Percentiles rank a stretch among this genome's conserved stretches.
phyloP scores from a whole-genome alignment of 768 basidiomycete species.

The Naganishia randhawae region DNA sequence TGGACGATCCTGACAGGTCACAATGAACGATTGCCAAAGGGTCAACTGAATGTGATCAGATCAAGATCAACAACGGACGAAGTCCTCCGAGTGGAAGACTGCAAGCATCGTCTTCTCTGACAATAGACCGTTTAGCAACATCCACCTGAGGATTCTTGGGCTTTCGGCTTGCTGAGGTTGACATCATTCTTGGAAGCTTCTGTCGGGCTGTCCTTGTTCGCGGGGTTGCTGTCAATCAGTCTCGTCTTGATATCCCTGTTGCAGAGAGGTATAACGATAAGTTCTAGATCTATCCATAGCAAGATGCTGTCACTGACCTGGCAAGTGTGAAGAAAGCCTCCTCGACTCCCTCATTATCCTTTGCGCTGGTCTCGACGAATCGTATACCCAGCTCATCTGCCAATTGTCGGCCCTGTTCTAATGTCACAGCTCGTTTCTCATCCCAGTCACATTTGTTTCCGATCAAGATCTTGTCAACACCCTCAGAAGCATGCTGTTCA shows the following conservation, averaged over 20 bases:
- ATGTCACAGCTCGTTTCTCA: constrained; percentile 86
- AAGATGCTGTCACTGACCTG: constrained; percentile 58
- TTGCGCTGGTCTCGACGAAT: constrained; percentile 97
- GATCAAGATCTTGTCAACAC: constrained; percentile 97
- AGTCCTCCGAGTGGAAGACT: background rate
- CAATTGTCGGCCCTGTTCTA: constrained; percentile 85
- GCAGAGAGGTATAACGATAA: background rate
- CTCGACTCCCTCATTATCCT: constrained; percentile 94
- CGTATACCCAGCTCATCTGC: constrained; percentile 90
- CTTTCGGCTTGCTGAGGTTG: constrained; percentile 37
- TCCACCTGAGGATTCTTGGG: constrained; percentile 30
- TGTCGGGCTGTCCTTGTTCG: constrained; percentile 35
- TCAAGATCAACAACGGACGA: background rate
- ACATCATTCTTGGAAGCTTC: constrained; percentile 41
- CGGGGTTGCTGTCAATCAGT: constrained; percentile 74
- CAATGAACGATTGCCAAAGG: background rate
- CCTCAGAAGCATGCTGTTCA: constrained; percentile 97
- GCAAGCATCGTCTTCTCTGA: background rate
- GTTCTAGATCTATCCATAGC: background rate
- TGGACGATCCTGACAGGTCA: background rate
- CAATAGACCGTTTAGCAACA: constrained; percentile 31
- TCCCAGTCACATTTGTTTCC: constrained; percentile 99
- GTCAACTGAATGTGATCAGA: background rate
- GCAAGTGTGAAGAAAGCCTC: constrained; percentile 97
- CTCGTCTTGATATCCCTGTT: constrained; percentile 88